Base-by-base conservation (phyloP, 345 rosid species). In the Firmiana major region DNA sequence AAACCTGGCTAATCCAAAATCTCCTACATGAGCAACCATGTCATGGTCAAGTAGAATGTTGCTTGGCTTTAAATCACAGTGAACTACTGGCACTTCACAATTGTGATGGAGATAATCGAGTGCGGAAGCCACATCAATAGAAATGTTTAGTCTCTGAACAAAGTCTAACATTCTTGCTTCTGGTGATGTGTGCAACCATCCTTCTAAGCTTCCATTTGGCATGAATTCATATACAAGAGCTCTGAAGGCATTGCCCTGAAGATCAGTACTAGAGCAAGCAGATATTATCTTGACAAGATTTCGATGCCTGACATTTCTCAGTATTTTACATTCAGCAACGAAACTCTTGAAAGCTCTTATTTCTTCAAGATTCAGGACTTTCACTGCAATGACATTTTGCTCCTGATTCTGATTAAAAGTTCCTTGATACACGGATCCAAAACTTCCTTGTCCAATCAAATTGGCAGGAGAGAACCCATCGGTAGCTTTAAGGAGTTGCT, bases 31-130 rank as follows among this genome's bases (percentile, higher is more conserved):
- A 0, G 81, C 84, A 10, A 49, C 64, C 84, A 81, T 17, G 36
- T 75, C 80, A 5, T 31, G 42, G 51, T 81, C 82, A 0, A 84
- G 82, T 48, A 86, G 88, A 79, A 88, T 51, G 42, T 88, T 84
- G 81, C 89, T 86, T 4, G 91, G 91, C 79, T 88, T 88, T 17
- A 88, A 59, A 73, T 88, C 85, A 38, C 85, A 75, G 22, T 82
- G 85, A 26, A 82, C 77, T 22, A 82, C 49, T 1, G 79, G 75
- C 9, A 73, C 57, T 7, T 75, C 71, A 22, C 7, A 58, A 5
- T 59, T 54, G 55, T 74, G 66, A 66, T 82, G 85, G 42, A 82
- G 85, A 64, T 82, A 82, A 49, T 82, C 75, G 53, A 79, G 51
- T 26, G 82, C 85, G 3, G 66, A 78, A 38, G 79, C 81, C 5